Percentiles rank a stretch among this genome's conserved stretches.
These are phyloP conservation scores for Fusarium verrucosum DNA, from an alignment of 2,329 filamentous ascomycete species.

Conservation along the genomic window DNA sequence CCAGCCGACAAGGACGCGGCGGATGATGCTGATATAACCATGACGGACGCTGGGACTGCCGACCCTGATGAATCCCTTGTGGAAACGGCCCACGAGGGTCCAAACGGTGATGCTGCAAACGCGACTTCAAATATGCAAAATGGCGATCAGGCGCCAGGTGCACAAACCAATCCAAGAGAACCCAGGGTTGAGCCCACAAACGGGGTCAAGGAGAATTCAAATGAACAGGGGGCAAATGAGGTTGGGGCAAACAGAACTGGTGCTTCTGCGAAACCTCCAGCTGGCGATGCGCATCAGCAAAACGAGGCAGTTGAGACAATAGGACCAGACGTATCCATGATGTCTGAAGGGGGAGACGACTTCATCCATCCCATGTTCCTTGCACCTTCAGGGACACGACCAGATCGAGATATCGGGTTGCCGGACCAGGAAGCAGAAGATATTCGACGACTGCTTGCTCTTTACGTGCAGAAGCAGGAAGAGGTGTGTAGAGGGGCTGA, in stretches of 20 bases:
- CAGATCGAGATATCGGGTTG: slow-evolving; percentile 76
- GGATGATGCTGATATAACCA: slow-evolving; percentile 43
- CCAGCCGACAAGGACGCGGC: slow-evolving; percentile 17
- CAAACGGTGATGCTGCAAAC: slow-evolving; percentile 3
- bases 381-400: slow-evolving; percentile 67
- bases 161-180: background rate
- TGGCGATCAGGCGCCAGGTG: slow-evolving; percentile 5
- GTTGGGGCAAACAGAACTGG: background rate
- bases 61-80: slow-evolving; percentile 35
- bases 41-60: slow-evolving; percentile 45
- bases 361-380: slow-evolving; percentile 79
- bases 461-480: slow-evolving; percentile 87
- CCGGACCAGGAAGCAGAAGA: slow-evolving; percentile 81
- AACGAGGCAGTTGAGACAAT: slow-evolving; percentile 19
- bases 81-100: slow-evolving; percentile 16
- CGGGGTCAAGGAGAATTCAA: background rate
- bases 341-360: slow-evolving; percentile 51
- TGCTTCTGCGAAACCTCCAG: slow-evolving; percentile 1
- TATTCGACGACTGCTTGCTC: slow-evolving; percentile 74
- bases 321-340: slow-evolving; percentile 2
- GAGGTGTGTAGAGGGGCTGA: slow-evolving; percentile 78
- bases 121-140: slow-evolving; percentile 18
- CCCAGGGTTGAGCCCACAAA: slow-evolving; percentile 7
- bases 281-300: slow-evolving; percentile 4
- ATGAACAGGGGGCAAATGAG: slow-evolving; percentile 2